Base-by-base conservation (phyloP, 2,329 filamentous ascomycete species). In the Didymella exigua region DNA sequence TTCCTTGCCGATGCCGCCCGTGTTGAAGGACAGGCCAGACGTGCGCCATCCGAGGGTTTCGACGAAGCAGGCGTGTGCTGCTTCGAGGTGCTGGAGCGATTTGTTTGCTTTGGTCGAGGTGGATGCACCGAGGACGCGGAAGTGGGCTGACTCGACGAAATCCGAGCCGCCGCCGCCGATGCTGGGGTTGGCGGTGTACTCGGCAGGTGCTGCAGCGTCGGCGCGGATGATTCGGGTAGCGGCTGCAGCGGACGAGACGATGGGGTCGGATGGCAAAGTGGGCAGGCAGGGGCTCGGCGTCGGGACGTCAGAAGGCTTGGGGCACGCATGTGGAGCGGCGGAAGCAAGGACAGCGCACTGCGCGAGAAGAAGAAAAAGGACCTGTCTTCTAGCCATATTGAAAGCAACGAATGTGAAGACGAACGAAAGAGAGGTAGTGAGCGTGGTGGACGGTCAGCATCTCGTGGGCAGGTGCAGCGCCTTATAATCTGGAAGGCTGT, bases 31-130 rank as follows among this genome's bases (percentile, higher is more conserved):
- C 1, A 70, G 58, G 19, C 67, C 65, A 24, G 61, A 55, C 9
- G 56, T 59, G 7, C 60, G 56, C 65, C 61, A 67, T 24, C 58
- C 62, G 11, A 65, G 44, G 14, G 41, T 49, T 13, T 62, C 59
- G 19, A 62, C 55, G 40, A 61, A 65, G 47, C 62, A 62, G 26
- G 36, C 23, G 45, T 78, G 78, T 1, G 78, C 78, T 5, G 75
- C 78, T 65, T 82, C 80, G 5, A 82, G 75, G 65, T 76, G 76
- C 21, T 71, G 58, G 1, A 81, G 66, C 2, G 75, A 59, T 11
- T n/a, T 37, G 38, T 50, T 37, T 38, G 70, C 67, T 26, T 71
- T 68, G 14, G 68, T 58, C 11, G 65, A 63, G 26, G 71, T 67
- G 2, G 61, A 66, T 1, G 68, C 65, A 18, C 68, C 69, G 48